Base-by-base conservation (phyloP, 495 filamentous ascomycete genomes). In the Talaromyces adpressus region DNA sequence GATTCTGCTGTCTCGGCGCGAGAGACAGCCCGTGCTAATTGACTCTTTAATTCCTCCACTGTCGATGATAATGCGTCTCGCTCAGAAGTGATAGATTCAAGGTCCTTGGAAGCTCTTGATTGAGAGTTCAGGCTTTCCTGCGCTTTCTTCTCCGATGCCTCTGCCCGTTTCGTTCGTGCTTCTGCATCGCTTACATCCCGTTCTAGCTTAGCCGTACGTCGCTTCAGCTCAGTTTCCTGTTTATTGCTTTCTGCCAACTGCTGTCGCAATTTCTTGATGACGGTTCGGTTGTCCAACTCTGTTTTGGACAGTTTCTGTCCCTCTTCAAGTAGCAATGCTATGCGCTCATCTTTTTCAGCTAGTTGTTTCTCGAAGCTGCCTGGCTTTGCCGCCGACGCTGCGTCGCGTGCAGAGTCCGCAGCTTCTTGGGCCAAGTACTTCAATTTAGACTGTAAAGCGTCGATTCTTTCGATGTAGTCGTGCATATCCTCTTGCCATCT, bases 391-490 rank as follows among this genome's bases (percentile, higher is more conserved):
- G 81, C 78, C 4, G 81, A 74, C 3, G 84, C 86, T 3, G 87
- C 83, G 59, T 81, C 83, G 64, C 84, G 84, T 5, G 92, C 88
- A 0, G 87, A 79, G 30, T 91, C 89, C 1, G 88, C 85, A 39
- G 88, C 87, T 65, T 92, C 88, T 61, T 86, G 88, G 2, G 92
- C 87, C 4, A 98, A 81, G 70, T 93, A 96, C 62, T 90, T 86
- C 27, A 98, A 79, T 70, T 97, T 97, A 6, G 91, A 85, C 71
- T 97, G 90, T 9, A 98, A 79, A 20, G 95, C 90, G 75, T 98
- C 94, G 45, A 98, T 96, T 3, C 91, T 87, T 74, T 97, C 94
- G 12, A 93, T 84, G 63, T 95, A 93, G 11, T 77, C 81, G 66
- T 94, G 85, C 18, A 89, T 81, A 70, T 97, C 92, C 68, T 92